Base-by-base conservation (phyloP, 164 flowering plant genomes). In the Magnolia changhungtana region DNA sequence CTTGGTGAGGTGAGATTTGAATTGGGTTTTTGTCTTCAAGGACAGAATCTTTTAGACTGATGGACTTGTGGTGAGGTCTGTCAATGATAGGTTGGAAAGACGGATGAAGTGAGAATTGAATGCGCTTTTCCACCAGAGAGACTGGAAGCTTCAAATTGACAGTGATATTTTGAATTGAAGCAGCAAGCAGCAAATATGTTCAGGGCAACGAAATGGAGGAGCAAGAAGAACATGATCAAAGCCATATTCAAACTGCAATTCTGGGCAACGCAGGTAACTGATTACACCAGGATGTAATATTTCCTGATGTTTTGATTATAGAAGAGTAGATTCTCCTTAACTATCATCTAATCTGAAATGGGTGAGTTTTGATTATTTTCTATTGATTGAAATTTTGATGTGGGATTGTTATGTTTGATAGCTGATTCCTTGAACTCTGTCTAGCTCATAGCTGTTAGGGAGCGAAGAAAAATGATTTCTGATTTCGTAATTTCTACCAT, bases 181-280 rank as follows among this genome's bases (percentile, higher is more conserved):
- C 69, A 45, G 67, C 16, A 67, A 69, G 82, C 7, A 69, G 81
- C 7, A 77, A 88, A 80, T 81, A 92, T 92, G 98, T 95, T 92
- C 83, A 87, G 82, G 88, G 79, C 95, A 51, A 86, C 87, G 77
- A 82, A 89, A 88, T 92, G 98, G 98, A 90, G 94, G 86, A 87
- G 85, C 79, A 96, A 95, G 77, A 93, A 89, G 91, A 89, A 83
- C 91, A 93, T 83, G 89, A 80, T 88, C 90, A 93, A 90, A 80
- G 84, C 79, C 73, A 88, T 81, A 2, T 93, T 91, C 88, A 93
- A 85, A 76, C 81, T 95, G 81, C 97, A 93, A 87, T 90, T 95
- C 81, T 90, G 86, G 77, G 97, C 88, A 23, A 86, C 95, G 81
- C 91, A 93, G 96, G 98, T 95, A 76, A 8, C 49, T 23, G 52